Base-by-base conservation (phyloP, 306 rosid species). In the Macrotyloma uniflorum region DNA sequence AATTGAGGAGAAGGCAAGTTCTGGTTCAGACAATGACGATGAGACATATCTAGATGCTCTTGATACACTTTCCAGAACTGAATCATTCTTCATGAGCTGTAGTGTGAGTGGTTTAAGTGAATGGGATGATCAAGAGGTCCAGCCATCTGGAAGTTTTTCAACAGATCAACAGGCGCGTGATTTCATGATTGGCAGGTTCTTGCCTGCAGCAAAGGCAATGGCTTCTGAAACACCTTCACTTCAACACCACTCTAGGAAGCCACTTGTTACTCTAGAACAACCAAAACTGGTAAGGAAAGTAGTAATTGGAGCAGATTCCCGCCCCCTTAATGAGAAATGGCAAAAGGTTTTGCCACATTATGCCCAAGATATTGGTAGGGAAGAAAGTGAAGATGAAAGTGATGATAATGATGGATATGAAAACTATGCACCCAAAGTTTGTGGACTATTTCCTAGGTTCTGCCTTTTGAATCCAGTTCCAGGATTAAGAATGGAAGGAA, bases 131-230 rank as follows among this genome's bases (percentile, higher is more conserved):
- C 86, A 79, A 71, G 86, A 88, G 64, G 71, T 80, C 67, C 81
- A 61, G 68, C 81, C 89, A 45, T 81, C 85, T 5, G 87, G 83
- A 58, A 79, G 78, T 16, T 88, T 84, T 81, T 79, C 91, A 4
- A 78, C 83, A 5, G 97, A 95, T 81, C 91, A 89, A 79, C 93
- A 86, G 72, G 74, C 91, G 40, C 92, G 91, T 8, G 88, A 92
- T 90, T 92, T 95, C 88, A 92, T 95, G 93, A 89, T 95, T 72
- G 89, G 86, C 15, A 86, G 98, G 43, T 95, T 95, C 85, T 80
- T 95, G 79, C 97, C 96, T 61, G 98, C 98, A 42, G 98, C 98
- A 22, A 92, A 92, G 85, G 98, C 97, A 74, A 87, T 95, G 91
- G 98, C 93, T 80, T 88, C 92, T 42, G 98, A 86, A 63, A 83